Evolutionary conservation across 306 rosid genomes (phyloP).

Genomic region (Malus sieversii): DNA sequence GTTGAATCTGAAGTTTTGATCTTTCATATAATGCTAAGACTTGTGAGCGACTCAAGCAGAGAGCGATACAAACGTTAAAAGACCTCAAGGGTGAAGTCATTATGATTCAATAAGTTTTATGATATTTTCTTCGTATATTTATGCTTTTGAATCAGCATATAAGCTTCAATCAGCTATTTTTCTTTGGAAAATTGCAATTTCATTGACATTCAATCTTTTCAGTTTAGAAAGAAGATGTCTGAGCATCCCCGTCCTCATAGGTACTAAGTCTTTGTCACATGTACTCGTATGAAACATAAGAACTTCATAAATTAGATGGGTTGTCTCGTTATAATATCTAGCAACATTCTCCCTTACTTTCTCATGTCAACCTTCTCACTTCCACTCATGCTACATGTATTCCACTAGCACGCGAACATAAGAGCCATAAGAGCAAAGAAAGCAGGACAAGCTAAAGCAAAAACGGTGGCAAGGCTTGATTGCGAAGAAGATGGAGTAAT

Average conservation of each 20-base stretch:
- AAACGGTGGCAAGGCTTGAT: slow-evolving; percentile 32
- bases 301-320: background rate
- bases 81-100: slow-evolving; percentile 91
- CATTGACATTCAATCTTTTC: slow-evolving; percentile 22
- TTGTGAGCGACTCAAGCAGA: slow-evolving; percentile 54
- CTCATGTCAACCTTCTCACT: background rate
- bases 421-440: background rate
- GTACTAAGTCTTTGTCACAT: slow-evolving; percentile 23
- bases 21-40: slow-evolving; percentile 46
- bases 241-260: slow-evolving; percentile 59
- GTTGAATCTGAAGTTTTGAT: slow-evolving; percentile 15
- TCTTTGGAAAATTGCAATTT: background rate
- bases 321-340: background rate
- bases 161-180: background rate
- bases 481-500: slow-evolving; percentile 7
- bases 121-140: slow-evolving; percentile 5
- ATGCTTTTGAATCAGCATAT: background rate
- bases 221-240: slow-evolving; percentile 78
- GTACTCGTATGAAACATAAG: background rate
- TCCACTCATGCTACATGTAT: too few species aligned
- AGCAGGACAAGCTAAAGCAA: slow-evolving; percentile 26
- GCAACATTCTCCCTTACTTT: background rate
- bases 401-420: background rate
- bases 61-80: slow-evolving; percentile 71
- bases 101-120: slow-evolving; percentile 42